Conservation (phyloP, 2,329 filamentous ascomycete species). For the Penicillium thymicola region DNA sequence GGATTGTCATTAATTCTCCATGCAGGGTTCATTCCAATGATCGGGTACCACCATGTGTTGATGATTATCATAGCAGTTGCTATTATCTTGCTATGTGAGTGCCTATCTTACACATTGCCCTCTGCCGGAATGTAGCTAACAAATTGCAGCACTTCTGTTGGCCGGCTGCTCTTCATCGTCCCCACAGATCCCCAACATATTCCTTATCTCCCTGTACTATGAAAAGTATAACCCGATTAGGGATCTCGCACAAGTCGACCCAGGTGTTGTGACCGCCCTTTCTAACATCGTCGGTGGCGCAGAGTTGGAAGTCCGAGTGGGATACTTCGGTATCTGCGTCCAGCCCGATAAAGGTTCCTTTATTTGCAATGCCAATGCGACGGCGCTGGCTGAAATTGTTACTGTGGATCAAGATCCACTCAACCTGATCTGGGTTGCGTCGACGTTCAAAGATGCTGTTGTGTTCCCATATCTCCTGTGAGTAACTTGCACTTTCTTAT, state of each 20-base stretch:
- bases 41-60: conserved; percentile 78
- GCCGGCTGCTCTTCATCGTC: conserved; percentile 97
- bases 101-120: neutral
- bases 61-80: conserved; percentile 95
- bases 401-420: conserved; percentile 89
- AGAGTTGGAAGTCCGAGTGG: conserved; percentile 82
- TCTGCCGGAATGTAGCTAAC: conserved; percentile 19
- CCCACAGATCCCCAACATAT: conserved; percentile 90
- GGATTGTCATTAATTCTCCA: conserved; percentile 9
- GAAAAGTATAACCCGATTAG: conserved; percentile 77
- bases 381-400: conserved; percentile 83
- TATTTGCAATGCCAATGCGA: conserved; percentile 97
- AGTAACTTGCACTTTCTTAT: conserved; percentile 38
- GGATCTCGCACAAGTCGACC: conserved; percentile 84
- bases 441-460: conserved; percentile 97
- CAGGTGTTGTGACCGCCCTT: conserved; percentile 79
- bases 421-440: conserved; percentile 94
- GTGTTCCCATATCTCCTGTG: conserved; percentile 96
- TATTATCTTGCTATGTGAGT: conserved; percentile 91
- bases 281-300: conserved; percentile 85
- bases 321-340: conserved; percentile 97
- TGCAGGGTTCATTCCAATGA: conserved; percentile 57
- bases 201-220: conserved; percentile 98
- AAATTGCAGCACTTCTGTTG: conserved; percentile 70
- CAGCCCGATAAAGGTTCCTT: conserved; percentile 86